phyloP scores from a whole-genome alignment of 176 grass and related monocot species.

The Zizania latifolia region DNA sequence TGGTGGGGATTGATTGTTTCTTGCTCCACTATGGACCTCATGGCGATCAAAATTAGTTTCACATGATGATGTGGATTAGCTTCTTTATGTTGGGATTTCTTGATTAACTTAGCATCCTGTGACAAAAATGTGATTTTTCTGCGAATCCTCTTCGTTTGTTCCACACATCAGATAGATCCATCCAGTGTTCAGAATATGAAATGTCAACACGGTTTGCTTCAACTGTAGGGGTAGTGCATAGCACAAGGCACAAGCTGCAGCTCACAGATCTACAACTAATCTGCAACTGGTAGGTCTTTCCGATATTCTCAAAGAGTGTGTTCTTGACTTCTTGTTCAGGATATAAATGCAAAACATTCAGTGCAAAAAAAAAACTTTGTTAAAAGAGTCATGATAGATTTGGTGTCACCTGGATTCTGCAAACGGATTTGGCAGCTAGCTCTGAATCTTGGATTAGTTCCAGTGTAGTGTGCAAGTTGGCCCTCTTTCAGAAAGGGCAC shows the following conservation, averaged over 20 bases:
- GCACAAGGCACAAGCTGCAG: neutral
- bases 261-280: conserved; percentile 1
- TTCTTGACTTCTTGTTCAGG: conserved; percentile 22
- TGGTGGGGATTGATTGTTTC: neutral
- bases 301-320: neutral
- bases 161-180: neutral
- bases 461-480: conserved; percentile 12
- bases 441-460: conserved; percentile 6
- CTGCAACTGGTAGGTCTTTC: neutral
- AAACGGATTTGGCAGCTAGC: conserved; percentile 14
- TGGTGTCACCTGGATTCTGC: conserved; percentile 26
- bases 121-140: neutral
- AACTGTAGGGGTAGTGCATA: neutral
- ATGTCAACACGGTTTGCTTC: neutral
- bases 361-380: neutral
- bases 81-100: neutral
- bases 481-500: neutral
- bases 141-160: neutral
- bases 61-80: neutral
- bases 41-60: neutral
- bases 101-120: neutral
- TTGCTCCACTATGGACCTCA: conserved; percentile 6
- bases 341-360: neutral
- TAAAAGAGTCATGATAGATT: conserved; percentile 10
- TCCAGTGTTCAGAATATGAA: neutral